Evolutionary conservation across 306 rosid genomes (phyloP), one percentile per base, ranked within the genome.

Genomic region (Spatholobus suberectus): DNA sequence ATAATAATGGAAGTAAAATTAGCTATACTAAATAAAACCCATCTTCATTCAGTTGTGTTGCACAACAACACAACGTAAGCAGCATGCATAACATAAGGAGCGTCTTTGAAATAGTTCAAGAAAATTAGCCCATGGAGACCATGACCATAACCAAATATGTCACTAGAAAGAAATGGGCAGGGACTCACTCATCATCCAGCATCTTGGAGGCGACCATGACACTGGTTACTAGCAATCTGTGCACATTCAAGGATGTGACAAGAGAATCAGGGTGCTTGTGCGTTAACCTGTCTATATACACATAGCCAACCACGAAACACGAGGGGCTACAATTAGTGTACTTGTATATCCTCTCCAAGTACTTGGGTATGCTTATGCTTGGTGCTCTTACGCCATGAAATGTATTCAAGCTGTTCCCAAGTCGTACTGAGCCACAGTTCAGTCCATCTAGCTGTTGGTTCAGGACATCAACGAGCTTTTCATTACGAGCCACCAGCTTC

Each of bases 241-340:
- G 99, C 5, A 96, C 91, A 51, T 94, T 96, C 90, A 92, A 86
- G 83, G 97, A 92, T 55, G 88, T 49, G 49, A 96, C 91, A 11
- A 96, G 94, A 40, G 98, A 96, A 86, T 91, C 90, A 34, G 96
- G 99, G 80, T 90, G 89, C 77, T 78, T 89, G 70, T 96, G 98
- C 24, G 91, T 62, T 21, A 94, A 73, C 87, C 98, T 88, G 73
- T 96, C 99, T 21, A 96, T 92, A 34, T 94, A 94, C 75, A 90
- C 97, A 80, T 86, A 96, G 8, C 91, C 99, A 69, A 96, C 98
- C 70, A 96, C 97, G 47, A 96, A 90, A 73, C 99, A 94, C 0
- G 99, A 94, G 1, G 99, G 99, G 88, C 99, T 96, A 38, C 99
- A 96, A 68, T 80, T 84, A 20, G 97, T 91, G 92, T 90, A 96